Conservation (phyloP, 768 basidiomycete genomes). For the Lyophyllum decastes region DNA sequence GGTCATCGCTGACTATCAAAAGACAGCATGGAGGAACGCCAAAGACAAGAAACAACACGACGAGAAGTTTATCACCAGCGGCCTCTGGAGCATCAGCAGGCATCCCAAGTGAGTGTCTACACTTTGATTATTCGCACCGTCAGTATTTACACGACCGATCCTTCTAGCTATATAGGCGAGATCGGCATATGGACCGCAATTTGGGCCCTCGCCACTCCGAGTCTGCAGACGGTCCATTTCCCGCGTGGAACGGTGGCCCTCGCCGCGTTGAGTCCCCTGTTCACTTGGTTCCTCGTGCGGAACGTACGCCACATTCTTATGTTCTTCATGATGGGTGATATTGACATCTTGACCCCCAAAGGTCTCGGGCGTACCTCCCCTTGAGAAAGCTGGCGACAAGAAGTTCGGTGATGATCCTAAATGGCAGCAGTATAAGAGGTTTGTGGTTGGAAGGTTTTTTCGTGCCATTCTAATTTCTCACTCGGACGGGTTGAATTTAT, state of each 20-base stretch:
- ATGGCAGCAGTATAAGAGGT: conserved; percentile 64
- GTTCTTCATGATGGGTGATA: background rate
- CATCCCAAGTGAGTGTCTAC: conserved; percentile 65
- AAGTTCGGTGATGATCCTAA: conserved; percentile 54
- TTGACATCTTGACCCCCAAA: conserved; percentile 21
- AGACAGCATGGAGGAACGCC: conserved; percentile 58
- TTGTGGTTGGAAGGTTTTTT: conserved; percentile 14
- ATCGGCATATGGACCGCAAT: conserved; percentile 71
- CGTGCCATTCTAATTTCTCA: background rate
- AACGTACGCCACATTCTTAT: conserved; percentile 36
- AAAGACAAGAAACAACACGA: conserved; percentile 67
- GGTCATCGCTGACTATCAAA: conserved; percentile 65
- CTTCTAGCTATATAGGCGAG: conserved; percentile 67
- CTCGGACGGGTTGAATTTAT: background rate
- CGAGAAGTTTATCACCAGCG: conserved; percentile 67
- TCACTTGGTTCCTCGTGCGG: conserved; percentile 62
- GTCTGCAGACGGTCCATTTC: conserved; percentile 46
- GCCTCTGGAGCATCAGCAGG: conserved; percentile 66
- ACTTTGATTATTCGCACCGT: no score
- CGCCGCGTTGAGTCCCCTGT: conserved; percentile 58
- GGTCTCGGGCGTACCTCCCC: conserved; percentile 70
- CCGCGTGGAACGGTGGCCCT: conserved; percentile 44
- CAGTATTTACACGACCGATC: no score
- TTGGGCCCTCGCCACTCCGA: conserved; percentile 54
- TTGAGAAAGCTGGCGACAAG: conserved; percentile 60